Percentiles rank a stretch among this genome's conserved stretches.
These are phyloP conservation scores for Amaranthus hypochondriacus DNA, from an alignment of 148 eudicot species.

Conservation along the genomic window DNA sequence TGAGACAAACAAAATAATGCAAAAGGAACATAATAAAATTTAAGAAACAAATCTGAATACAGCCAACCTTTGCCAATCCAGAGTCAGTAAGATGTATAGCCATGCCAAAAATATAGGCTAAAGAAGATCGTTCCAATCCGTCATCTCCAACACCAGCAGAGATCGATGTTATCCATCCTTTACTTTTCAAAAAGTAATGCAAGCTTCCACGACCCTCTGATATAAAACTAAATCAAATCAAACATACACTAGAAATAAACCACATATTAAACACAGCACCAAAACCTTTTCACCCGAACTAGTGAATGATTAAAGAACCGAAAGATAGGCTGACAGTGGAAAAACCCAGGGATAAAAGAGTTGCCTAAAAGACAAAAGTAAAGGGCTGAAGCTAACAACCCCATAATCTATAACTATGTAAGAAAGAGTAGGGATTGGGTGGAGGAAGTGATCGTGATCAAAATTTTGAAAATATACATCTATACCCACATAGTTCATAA, in stretches of 20 bases:
- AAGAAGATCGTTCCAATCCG: constrained; percentile 74
- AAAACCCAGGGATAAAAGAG: not conserved
- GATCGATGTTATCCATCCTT: constrained; percentile 90
- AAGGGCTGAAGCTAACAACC: not conserved
- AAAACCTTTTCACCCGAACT: not conserved
- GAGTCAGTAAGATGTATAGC: constrained; percentile 85
- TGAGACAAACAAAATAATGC: constrained; percentile 4
- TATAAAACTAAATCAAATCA: constrained; percentile 24
- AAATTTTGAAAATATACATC: not conserved
- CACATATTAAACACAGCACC: not conserved
- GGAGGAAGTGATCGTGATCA: not conserved
- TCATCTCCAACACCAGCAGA: constrained; percentile 98
- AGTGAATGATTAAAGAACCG: not conserved
- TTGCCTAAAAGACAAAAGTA: not conserved
- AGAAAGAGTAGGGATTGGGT: not conserved
- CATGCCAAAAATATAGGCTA: constrained; percentile 81
- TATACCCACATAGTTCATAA: not conserved
- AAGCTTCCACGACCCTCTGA: constrained; percentile 97
- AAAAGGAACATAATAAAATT: not conserved
- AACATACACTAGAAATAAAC: not conserved
- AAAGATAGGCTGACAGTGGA: not conserved
- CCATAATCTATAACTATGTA: not conserved
- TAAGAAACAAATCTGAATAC: not conserved
- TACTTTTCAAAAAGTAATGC: constrained; percentile 73
- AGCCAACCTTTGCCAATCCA: constrained; percentile 77